Conservation (phyloP, 805 yeast species). For the Suhomyces sp. region DNA sequence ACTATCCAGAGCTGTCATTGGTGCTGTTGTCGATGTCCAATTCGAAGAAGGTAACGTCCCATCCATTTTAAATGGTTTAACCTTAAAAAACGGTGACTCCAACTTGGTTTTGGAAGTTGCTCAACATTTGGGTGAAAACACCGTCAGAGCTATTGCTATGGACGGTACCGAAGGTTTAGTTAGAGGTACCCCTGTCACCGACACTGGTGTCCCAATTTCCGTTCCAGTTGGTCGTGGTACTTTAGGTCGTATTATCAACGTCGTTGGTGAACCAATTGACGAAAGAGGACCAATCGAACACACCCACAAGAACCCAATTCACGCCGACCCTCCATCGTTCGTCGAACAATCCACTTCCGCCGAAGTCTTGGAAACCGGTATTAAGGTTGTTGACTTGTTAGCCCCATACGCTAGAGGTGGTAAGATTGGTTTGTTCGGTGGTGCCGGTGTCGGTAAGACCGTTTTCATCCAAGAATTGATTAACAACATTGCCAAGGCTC, state of each 20-base stretch:
- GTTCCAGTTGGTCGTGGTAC: conserved; percentile 99
- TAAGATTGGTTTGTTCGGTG: conserved; percentile 99
- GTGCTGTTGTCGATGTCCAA: conserved; percentile 99
- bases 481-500: conserved; percentile 99
- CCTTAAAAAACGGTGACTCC: conserved; percentile 70
- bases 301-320: conserved; percentile 94
- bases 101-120: conserved; percentile 97
- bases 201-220: conserved; percentile 98
- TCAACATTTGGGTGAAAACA: conserved; percentile 99
- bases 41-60: conserved; percentile 97
- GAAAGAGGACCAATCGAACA: conserved; percentile 98
- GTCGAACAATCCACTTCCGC: conserved; percentile 97
- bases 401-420: conserved; percentile 99
- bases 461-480: conserved; percentile 99
- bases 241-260: conserved; percentile 97
- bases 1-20: conserved; percentile 81
- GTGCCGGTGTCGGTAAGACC: conserved; percentile 99
- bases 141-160: conserved; percentile 99
- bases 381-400: conserved; percentile 97
- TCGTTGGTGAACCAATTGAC: conserved; percentile 98
- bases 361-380: conserved; percentile 98
- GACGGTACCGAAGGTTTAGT: conserved; percentile 99
- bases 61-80: conserved; percentile 94
- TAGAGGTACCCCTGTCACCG: conserved; percentile 88
- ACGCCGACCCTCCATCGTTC: conserved; percentile 96